Evolutionary conservation across 2,329 filamentous ascomycete species (phyloP).

Genomic region (Trichoderma endophyticum): DNA sequence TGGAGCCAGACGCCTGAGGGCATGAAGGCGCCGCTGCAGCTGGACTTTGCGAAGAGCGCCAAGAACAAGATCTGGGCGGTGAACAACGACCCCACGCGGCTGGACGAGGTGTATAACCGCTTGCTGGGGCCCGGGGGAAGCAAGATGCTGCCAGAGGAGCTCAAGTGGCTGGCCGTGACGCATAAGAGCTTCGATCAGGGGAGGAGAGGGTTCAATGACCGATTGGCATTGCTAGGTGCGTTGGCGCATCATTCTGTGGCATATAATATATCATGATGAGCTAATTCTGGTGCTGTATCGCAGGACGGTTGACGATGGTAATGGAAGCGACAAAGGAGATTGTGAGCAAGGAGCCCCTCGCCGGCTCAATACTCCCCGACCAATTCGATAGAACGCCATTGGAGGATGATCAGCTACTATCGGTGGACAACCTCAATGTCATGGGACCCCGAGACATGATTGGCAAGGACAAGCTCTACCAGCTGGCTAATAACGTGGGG

Average conservation of each 20-base stretch:
- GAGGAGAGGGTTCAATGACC: slow-evolving; percentile 88
- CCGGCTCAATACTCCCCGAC: slow-evolving; percentile 35
- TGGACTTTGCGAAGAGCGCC: slow-evolving; percentile 55
- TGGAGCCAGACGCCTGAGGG: slow-evolving; percentile 68
- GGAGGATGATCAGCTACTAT: slow-evolving; percentile 64
- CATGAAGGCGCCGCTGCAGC: slow-evolving; percentile 68
- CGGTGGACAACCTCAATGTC: slow-evolving; percentile 68
- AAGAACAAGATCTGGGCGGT: slow-evolving; percentile 58
- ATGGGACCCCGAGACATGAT: slow-evolving; percentile 60
- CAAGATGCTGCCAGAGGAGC: slow-evolving; percentile 76
- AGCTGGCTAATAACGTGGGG: slow-evolving; percentile 67
- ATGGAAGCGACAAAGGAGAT: slow-evolving; percentile 41
- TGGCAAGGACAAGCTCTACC: slow-evolving; percentile 62
- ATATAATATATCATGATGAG: neutral
- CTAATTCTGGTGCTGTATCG: slow-evolving; percentile 15
- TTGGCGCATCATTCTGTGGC: neutral
- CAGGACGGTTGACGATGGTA: slow-evolving; percentile 37
- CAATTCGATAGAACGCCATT: slow-evolving; percentile 62
- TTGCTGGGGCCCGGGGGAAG: slow-evolving; percentile 73
- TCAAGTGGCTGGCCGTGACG: slow-evolving; percentile 95
- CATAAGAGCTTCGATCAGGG: slow-evolving; percentile 99
- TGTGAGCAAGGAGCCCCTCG: slow-evolving; percentile 32
- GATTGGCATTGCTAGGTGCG: slow-evolving; percentile 82
- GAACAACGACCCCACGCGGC: slow-evolving; percentile 69
- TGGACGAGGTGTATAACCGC: slow-evolving; percentile 74